Conservation (phyloP, 1,284 basidiomycete genomes). For the Coniferiporia sulphurascens region DNA sequence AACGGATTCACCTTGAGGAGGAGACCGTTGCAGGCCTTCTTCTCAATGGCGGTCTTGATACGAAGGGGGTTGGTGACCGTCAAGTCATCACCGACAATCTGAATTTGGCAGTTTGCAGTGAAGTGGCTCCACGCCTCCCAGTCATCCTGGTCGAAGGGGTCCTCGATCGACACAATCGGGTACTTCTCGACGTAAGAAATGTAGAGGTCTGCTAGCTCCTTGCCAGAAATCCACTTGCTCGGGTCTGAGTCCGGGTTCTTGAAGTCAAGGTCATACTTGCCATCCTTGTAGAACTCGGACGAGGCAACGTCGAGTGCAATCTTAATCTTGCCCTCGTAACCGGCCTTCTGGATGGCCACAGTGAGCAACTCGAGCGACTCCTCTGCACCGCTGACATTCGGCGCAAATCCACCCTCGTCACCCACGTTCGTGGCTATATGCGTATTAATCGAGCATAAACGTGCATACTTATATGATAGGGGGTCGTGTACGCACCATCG, state of each 20-base stretch:
- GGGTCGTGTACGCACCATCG: slow-evolving; percentile 82
- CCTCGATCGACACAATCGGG: slow-evolving; percentile 96
- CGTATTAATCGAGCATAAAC: background rate
- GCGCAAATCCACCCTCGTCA: slow-evolving; percentile 99
- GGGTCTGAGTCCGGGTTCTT: slow-evolving; percentile 99
- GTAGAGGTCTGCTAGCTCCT: slow-evolving; percentile 93
- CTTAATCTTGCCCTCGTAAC: slow-evolving; percentile 98
- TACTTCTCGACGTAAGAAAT: slow-evolving; percentile 84
- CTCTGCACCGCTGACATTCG: slow-evolving; percentile 95
- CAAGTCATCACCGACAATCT: slow-evolving; percentile 97
- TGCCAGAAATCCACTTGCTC: slow-evolving; percentile 92
- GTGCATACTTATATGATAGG: background rate
- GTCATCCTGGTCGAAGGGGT: slow-evolving; percentile 99
- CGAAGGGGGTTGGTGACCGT: slow-evolving; percentile 98
- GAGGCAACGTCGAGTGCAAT: slow-evolving; percentile 99
- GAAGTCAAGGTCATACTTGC: slow-evolving; percentile 99
- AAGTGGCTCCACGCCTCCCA: slow-evolving; percentile 98
- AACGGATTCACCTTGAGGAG: slow-evolving; percentile 75
- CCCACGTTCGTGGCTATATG: slow-evolving; percentile 92
- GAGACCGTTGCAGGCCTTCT: slow-evolving; percentile 99
- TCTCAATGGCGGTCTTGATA: slow-evolving; percentile 99
- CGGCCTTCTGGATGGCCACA: slow-evolving; percentile 96
- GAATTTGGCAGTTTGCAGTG: slow-evolving; percentile 71
- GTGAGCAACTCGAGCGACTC: slow-evolving; percentile 95
- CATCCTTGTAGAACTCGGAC: slow-evolving; percentile 99